phyloP scores from a whole-genome alignment of 805 yeast species.

The Scheffersomyces amazonensis region DNA sequence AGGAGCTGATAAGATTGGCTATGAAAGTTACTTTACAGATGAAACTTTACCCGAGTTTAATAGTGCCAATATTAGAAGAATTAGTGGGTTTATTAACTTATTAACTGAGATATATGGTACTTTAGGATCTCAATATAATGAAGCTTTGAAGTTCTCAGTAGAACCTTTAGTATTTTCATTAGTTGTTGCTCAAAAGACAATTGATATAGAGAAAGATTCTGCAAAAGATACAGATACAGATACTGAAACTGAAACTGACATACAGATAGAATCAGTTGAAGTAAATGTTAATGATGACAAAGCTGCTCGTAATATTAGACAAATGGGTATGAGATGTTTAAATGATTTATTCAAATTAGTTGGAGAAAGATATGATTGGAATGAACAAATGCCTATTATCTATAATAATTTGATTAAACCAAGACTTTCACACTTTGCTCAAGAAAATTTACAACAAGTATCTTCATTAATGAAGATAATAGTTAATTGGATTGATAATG shows the following conservation, averaged over 20 bases:
- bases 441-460: conserved; percentile 78
- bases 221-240: conserved; percentile 20
- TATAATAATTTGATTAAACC: conserved; percentile 57
- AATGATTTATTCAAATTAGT: conserved; percentile 52
- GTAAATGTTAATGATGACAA: conserved; percentile 24
- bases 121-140: conserved; percentile 56
- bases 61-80: conserved; percentile 37
- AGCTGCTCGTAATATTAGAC: conserved; percentile 59
- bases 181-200: conserved; percentile 45
- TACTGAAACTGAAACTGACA: conserved; percentile 38
- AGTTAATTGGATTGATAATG: conserved; percentile 47
- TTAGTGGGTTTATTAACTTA: conserved; percentile 65
- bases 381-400: conserved; percentile 43
- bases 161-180: conserved; percentile 58
- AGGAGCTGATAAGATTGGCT: conserved; percentile 55
- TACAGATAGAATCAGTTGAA: conserved; percentile 8
- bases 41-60: conserved; percentile 9
- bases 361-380: conserved; percentile 58
- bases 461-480: conserved; percentile 73
- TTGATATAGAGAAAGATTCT: conserved; percentile 5
- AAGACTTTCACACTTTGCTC: conserved; percentile 63
- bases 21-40: conserved; percentile 17
- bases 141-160: conserved; percentile 48
- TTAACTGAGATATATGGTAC: conserved; percentile 52
- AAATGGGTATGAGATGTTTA: conserved; percentile 63